Base-by-base conservation (phyloP, 495 filamentous ascomycete genomes). In the Pyronema domesticum region DNA sequence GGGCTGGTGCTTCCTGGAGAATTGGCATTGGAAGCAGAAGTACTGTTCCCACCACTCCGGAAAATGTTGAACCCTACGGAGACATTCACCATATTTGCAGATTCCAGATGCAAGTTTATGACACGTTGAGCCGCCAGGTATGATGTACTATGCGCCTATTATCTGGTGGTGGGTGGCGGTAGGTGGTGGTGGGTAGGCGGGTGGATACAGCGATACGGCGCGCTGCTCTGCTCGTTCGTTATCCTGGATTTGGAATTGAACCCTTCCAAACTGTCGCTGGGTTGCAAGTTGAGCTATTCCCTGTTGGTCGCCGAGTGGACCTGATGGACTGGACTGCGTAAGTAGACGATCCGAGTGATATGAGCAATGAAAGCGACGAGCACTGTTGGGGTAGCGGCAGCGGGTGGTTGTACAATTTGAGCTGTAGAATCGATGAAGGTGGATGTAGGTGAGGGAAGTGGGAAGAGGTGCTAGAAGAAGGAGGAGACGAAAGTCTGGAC, bases 21-120 rank as follows among this genome's bases (percentile, higher is more conserved):
- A 13, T 23, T n/a, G n/a, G 30, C 30, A 23, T 4, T 17, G 19
- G 47, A 34, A 34, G 47, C 23, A 30, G 23, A 11, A 19, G 14
- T n/a, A 19, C 45, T 47, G 17, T 47, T 47, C 34, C 36, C 36
- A 23, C 47, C 47, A 36, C 47, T 50, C 19, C 47, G 47, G 47
- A 50, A 50, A 50, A 50, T 35, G 47, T 50, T 50, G 30, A 50
- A 50, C 30, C 47, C 47, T 50, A 19, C 13, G 34, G 36, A 23
- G 30, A 30, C 23, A 30, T 30, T 30, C 23, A 50, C 47, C 47
- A 50, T 50, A 19, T 8, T 50, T 13, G 47, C 8, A 50, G 30
- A 15, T 14, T 47, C 13, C 4, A 7, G 45, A 42, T 42, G 39
- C 15, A 30, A 42, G 39, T 42, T 42, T 42, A 42, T 42, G 39